Base-by-base conservation (phyloP, 345 rosid genomes). In the Reutealis trisperma region DNA sequence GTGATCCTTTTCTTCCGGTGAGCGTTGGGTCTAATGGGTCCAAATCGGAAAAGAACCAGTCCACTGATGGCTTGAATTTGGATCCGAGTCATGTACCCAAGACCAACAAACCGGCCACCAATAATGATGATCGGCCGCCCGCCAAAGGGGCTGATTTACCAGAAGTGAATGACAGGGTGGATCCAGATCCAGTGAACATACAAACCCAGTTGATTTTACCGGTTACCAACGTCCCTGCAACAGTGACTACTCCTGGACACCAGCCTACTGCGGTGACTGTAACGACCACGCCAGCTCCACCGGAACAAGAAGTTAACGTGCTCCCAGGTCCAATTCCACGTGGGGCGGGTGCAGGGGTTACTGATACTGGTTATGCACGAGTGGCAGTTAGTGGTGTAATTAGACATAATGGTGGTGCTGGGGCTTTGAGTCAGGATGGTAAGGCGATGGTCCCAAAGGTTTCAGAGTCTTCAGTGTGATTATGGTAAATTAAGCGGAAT, bases 281-380 rank as follows among this genome's bases (percentile, higher is more conserved):
- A 21, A 78, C 91, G 1, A 76, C 86, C 6, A 30, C 74, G 1
- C 86, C 80, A 14, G 75, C 67, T 4, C 87, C 68, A 45, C 77
- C 76, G 42, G 93, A 91, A 47, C 97, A 90, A 78, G 91, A 75
- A 69, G 75, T 93, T 24, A 93, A 92, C 81, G 84, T 92, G 88
- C 80, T 90, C 37, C 82, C 80, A 10, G 87, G 89, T 63, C 91
- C 83, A 3, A 57, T 78, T 16, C 83, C 83, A 54, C 34, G 82
- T 15, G 83, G 88, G 5, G 71, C n/a, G 77, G 85, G 1, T 78
- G 86, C 58, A 52, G 88, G 85, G 12, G 63, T 84, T 78, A 81
- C 85, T 21, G 91, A 85, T 16, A 8, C 83, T 1, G 86, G 85
- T 13, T 93, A 90, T 75, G 83, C 91, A 8, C 97, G 90, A 16